Evolutionary conservation across 1,284 basidiomycete species (phyloP).

Genomic region (Rhodofomes roseus): DNA sequence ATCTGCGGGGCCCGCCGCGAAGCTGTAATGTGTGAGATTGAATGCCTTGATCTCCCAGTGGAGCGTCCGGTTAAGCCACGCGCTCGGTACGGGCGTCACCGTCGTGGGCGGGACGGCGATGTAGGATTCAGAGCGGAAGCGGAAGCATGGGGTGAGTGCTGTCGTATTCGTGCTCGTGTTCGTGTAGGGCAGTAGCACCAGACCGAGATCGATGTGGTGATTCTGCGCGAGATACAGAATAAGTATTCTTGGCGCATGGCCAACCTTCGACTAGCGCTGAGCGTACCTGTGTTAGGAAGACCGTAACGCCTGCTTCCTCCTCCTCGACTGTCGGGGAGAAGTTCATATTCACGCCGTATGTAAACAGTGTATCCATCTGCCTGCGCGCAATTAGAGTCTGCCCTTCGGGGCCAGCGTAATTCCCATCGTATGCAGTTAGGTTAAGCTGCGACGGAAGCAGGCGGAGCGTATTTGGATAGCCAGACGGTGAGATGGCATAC

Average conservation of each 20-base stretch:
- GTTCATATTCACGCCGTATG: not conserved
- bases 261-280: too few relatives aligned
- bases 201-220: not conserved
- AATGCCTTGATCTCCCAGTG: slow-evolving; percentile 1
- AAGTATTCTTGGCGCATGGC: too few relatives aligned
- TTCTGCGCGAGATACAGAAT: not conserved
- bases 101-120: not conserved
- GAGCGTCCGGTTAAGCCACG: not conserved
- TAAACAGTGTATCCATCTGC: not conserved
- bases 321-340: not conserved
- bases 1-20: not conserved
- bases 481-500: not conserved
- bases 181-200: not conserved
- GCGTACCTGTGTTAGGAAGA: not conserved
- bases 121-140: not conserved
- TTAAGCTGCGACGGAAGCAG: not conserved
- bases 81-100: not conserved
- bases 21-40: slow-evolving; percentile 1
- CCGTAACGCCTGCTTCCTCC: not conserved
- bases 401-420: not conserved
- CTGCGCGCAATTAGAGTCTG: not conserved
- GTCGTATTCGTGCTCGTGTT: not conserved
- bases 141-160: not conserved
- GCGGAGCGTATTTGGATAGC: not conserved
- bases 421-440: not conserved